Conservation (phyloP, 2,329 filamentous ascomycete genomes). For the Talaromyces verruculosus region DNA sequence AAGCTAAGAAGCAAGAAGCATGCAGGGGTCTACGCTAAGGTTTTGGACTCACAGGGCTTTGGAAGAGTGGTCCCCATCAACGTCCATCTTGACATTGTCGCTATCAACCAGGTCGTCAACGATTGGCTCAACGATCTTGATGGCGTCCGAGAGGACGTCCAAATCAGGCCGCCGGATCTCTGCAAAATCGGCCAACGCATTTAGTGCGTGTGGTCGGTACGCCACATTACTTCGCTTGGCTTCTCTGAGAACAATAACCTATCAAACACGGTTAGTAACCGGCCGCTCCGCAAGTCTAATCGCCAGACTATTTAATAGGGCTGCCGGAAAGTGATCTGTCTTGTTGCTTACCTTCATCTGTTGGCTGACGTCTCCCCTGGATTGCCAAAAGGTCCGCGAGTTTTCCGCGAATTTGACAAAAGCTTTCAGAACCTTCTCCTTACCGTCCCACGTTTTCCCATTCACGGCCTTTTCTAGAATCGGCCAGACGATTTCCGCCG, state of each 20-base stretch:
- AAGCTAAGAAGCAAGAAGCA: background rate
- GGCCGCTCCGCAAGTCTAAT: conserved; percentile 9
- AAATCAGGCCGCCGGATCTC: conserved; percentile 65
- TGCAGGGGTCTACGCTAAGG: background rate
- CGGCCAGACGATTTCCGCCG: conserved; percentile 72
- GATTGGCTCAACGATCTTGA: conserved; percentile 62
- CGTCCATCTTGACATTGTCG: conserved; percentile 66
- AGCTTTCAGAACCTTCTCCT: conserved; percentile 77
- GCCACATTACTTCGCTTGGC: conserved; percentile 86
- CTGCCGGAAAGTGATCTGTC: background rate
- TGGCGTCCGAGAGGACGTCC: conserved; percentile 67
- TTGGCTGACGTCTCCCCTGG: conserved; percentile 59
- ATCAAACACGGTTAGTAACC: conserved; percentile 18
- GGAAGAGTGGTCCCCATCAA: conserved; percentile 55
- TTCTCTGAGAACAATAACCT: conserved; percentile 74
- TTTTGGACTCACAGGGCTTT: conserved; percentile 32
- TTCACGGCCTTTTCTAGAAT: conserved; percentile 76
- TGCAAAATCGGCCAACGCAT: conserved; percentile 70
- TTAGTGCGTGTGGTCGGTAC: conserved; percentile 75
- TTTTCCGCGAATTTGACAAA: conserved; percentile 76
- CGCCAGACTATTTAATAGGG: conserved; percentile 13
- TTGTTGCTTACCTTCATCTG: conserved; percentile 64
- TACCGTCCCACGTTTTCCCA: conserved; percentile 90
- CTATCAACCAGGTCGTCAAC: conserved; percentile 58
- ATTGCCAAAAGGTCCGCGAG: conserved; percentile 58